Evolutionary conservation across 805 yeast species (phyloP), one percentile per base, ranked within the genome.

Genomic region (Soucietia sequanensis): DNA sequence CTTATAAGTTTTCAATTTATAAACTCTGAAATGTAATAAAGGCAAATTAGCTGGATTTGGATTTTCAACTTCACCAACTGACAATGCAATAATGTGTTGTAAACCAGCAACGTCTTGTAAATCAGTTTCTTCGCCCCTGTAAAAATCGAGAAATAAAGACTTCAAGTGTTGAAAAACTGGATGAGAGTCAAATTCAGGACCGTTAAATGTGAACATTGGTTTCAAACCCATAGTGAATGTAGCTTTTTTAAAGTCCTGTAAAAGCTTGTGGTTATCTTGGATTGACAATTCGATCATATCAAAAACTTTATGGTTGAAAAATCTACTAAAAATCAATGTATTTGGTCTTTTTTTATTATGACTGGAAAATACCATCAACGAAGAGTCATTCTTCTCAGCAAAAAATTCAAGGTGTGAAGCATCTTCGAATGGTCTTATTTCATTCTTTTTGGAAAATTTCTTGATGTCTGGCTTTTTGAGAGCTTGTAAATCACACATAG

Each of bases 131-230:
- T 85, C 88, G 30, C 89, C 98, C 48, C 95, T 75, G 74, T 82
- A 93, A 59, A 93, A 84, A 62, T 93, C 99, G 46, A 93, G 54
- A 53, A 93, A 89, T 46, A 90, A 69, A 0, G 96, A 88, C 65
- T 91, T 91, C 44, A 89, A 56, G 42, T 90, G 96, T 59, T 74
- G 78, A 64, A 75, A 90, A 17, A 82, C 81, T 19, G 97, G 96
- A 55, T 91, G 88, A 9, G 81, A 71, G 47, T 93, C 98, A 52
- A 93, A 93, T 7, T 84, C 84, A 15, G 93, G 80, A 28, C 99
- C 97, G 58, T 88, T 88, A 70, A 93, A 93, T 3, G 84, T 72
- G 61, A 93, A 84, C 90, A 93, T 79, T 41, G 99, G 99, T 59
- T 88, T 90, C 57, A 91, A 70, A 19, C 99, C 99, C 24, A 91